phyloP scores from a whole-genome alignment of 2,329 filamentous ascomycete genomes.

The Cladosporium sp. region DNA sequence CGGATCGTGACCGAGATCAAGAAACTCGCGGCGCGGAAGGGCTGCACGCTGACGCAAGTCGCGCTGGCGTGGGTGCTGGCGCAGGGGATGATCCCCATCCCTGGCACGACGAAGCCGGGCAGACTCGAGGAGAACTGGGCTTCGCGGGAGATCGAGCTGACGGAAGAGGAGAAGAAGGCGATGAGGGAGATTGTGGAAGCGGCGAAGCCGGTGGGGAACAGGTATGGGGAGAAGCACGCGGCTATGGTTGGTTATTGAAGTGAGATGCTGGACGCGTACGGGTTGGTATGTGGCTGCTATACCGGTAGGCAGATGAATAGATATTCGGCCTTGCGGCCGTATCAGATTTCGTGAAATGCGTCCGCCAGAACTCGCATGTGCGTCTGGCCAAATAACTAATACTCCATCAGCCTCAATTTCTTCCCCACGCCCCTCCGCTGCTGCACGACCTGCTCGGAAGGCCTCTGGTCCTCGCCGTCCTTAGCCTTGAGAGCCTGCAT shows the following conservation, averaged over 20 bases:
- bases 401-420: slow-evolving; percentile 65
- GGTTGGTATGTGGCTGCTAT: too few species aligned
- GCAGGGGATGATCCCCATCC: slow-evolving; percentile 59
- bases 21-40: slow-evolving; percentile 53
- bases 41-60: slow-evolving; percentile 56
- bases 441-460: slow-evolving; percentile 52
- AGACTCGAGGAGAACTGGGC: slow-evolving; percentile 58
- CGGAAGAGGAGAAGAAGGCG: slow-evolving; percentile 3
- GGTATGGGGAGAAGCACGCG: slow-evolving; percentile 24
- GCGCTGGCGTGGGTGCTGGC: slow-evolving; percentile 58
- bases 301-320: too few species aligned
- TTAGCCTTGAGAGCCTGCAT: slow-evolving; percentile 77
- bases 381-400: slow-evolving; percentile 35
- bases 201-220: slow-evolving; percentile 29
- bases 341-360: too few species aligned
- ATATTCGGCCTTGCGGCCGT: too few species aligned
- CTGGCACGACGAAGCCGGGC: slow-evolving; percentile 52
- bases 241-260: slow-evolving; percentile 12
- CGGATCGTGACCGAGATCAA: slow-evolving; percentile 55
- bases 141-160: slow-evolving; percentile 46
- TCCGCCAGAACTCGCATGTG: too few species aligned
- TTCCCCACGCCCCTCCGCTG: slow-evolving; percentile 63
- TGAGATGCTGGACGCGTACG: too few species aligned
- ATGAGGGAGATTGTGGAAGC: slow-evolving; percentile 1
- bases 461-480: slow-evolving; percentile 46